These are phyloP conservation scores for Cryptosporidium meleagridis DNA, from an alignment of 169 alveolate species.

Conservation along the genomic window DNA sequence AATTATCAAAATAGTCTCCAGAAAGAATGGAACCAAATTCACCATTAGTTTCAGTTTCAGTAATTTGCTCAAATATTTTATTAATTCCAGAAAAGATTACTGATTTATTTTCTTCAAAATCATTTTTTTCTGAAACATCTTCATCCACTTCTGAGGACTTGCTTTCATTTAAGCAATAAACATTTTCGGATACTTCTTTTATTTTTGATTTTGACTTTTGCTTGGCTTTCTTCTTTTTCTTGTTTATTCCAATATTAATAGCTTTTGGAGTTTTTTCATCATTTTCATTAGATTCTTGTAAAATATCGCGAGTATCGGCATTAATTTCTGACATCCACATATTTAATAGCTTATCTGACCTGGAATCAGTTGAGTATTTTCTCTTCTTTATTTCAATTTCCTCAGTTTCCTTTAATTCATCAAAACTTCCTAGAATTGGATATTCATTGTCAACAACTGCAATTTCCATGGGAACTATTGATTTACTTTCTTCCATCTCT, in stretches of 20 bases:
- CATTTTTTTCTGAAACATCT: not conserved
- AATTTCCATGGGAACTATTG: conserved; percentile 22
- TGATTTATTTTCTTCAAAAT: not conserved
- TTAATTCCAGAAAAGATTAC: not conserved
- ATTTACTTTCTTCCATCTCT: not conserved
- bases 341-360: conserved; percentile 42
- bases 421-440: not conserved
- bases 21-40: not conserved
- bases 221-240: conserved; percentile 4
- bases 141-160: not conserved
- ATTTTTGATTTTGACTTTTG: conserved; percentile 39
- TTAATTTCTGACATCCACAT: conserved; percentile 23
- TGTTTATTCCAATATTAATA: not conserved
- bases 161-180: not conserved
- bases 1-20: not conserved
- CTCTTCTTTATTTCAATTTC: conserved; percentile 38
- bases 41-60: not conserved
- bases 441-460: conserved; percentile 27
- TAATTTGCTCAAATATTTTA: not conserved
- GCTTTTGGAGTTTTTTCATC: conserved; percentile 23
- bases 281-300: not conserved
- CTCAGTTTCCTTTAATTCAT: not conserved
- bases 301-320: not conserved
- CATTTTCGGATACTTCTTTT: not conserved
- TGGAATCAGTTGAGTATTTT: conserved; percentile 33